phyloP scores from a whole-genome alignment of 495 filamentous ascomycete species.

The Rusavskia elegans region DNA sequence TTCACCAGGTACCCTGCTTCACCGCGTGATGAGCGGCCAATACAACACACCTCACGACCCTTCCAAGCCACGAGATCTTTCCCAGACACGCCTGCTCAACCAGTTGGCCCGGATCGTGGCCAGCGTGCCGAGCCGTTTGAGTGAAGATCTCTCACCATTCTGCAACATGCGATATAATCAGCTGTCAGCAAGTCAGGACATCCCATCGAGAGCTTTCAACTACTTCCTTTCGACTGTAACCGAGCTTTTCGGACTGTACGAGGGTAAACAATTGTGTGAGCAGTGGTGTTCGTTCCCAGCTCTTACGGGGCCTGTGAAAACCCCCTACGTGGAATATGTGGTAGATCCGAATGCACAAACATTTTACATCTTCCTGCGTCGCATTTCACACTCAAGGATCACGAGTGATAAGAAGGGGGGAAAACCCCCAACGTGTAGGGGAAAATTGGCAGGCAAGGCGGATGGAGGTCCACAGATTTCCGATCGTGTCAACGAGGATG shows the following conservation, averaged over 20 bases:
- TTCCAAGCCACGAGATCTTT: constrained; percentile 8
- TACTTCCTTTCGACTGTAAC: neutral
- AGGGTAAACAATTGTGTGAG: neutral
- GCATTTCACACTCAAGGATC: neutral
- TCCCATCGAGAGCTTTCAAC: neutral
- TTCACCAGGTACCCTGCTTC: constrained; percentile 8
- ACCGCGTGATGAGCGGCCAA: constrained; percentile 4
- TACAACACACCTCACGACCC: constrained; percentile 18
- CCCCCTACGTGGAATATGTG: constrained; percentile 1
- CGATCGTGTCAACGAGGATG: neutral
- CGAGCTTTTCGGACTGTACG: neutral
- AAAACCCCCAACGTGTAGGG: no score
- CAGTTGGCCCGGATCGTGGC: constrained; percentile 9
- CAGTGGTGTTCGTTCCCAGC: neutral
- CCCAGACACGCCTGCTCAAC: constrained; percentile 15
- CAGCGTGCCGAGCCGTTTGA: neutral
- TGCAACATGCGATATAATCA: neutral
- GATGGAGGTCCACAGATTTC: neutral
- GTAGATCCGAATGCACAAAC: constrained; percentile 23
- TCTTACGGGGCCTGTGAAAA: neutral
- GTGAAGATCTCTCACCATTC: neutral
- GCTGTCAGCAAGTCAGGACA: neutral
- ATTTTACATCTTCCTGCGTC: constrained; percentile 22
- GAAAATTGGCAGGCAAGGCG: no score
- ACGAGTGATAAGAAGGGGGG: no score